These are phyloP conservation scores for Elsinoe perseae DNA, from an alignment of 2,329 filamentous ascomycete species.

Conservation along the genomic window DNA sequence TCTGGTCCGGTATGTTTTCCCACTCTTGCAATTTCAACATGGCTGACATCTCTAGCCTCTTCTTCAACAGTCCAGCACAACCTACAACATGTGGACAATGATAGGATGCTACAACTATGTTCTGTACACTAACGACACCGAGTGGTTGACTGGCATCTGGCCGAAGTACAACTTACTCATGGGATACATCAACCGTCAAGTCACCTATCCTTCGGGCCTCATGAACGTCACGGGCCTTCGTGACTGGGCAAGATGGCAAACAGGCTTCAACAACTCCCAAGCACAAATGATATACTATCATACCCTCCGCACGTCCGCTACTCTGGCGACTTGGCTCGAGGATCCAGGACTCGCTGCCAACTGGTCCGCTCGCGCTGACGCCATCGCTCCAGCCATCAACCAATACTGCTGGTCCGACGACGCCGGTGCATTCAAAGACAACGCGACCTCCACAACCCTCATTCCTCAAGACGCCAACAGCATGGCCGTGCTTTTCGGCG, in stretches of 20 bases:
- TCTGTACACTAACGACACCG: constrained; percentile 47
- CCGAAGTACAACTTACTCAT: constrained; percentile 43
- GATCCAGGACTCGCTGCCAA: constrained; percentile 23
- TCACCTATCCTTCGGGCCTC: constrained; percentile 36
- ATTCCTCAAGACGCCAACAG: constrained; percentile 37
- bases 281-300: constrained; percentile 48
- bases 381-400: constrained; percentile 26
- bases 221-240: constrained; percentile 43
- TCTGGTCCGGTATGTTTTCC: constrained; percentile 28
- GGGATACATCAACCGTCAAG: constrained; percentile 38
- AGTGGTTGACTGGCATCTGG: constrained; percentile 44
- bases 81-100: constrained; percentile 45
- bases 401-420: constrained; percentile 24
- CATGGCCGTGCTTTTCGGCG: constrained; percentile 21
- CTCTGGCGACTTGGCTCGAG: constrained; percentile 26
- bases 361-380: constrained; percentile 21
- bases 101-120: constrained; percentile 54
- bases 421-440: constrained; percentile 29
- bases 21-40: not conserved
- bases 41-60: not conserved
- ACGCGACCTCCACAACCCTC: constrained; percentile 36
- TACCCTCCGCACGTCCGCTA: constrained; percentile 26
- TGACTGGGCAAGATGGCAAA: constrained; percentile 47
- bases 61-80: constrained; percentile 11
- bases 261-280: constrained; percentile 45